A percentile compares a stretch with the other conserved stretches of the same genome.
Conservation (phyloP, 441 rosid genomes). For the Capsella rubella region DNA sequence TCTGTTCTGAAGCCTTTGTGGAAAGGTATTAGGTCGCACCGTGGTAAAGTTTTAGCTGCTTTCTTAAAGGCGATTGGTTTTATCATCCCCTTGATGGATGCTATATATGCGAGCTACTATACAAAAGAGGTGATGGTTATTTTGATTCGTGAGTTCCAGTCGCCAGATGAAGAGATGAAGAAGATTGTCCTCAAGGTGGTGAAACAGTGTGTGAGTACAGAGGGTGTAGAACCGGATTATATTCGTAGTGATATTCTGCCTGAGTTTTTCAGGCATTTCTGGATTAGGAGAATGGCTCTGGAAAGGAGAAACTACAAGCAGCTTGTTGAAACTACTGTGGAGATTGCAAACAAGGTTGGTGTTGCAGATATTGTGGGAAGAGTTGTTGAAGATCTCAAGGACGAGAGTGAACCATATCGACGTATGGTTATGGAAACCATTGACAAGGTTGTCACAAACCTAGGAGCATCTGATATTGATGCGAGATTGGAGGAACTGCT, state of each 20-base stretch:
- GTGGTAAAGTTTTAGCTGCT: slow-evolving; percentile 97
- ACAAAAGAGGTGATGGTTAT: slow-evolving; percentile 94
- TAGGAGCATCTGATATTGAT: slow-evolving; percentile 95
- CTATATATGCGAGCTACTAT: slow-evolving; percentile 89
- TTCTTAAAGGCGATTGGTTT: slow-evolving; percentile 97
- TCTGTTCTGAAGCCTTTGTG: slow-evolving; percentile 94
- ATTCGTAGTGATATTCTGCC: slow-evolving; percentile 90
- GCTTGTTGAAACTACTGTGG: slow-evolving; percentile 95
- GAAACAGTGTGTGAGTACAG: slow-evolving; percentile 96
- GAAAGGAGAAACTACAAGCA: slow-evolving; percentile 92
- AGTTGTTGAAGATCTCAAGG: slow-evolving; percentile 92
- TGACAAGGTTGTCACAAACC: slow-evolving; percentile 89
- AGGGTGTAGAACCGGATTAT: slow-evolving; percentile 93
- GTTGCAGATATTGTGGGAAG: slow-evolving; percentile 92
- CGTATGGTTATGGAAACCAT: slow-evolving; percentile 99
- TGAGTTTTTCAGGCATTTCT: slow-evolving; percentile 84
- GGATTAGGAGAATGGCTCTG: slow-evolving; percentile 97
- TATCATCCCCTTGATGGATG: slow-evolving; percentile 97
- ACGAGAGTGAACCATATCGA: slow-evolving; percentile 88
- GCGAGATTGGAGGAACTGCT: slow-evolving; percentile 91
- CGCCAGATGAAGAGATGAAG: slow-evolving; percentile 99
- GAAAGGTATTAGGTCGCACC: slow-evolving; percentile 97
- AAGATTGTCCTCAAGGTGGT: slow-evolving; percentile 96
- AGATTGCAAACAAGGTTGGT: slow-evolving; percentile 93
- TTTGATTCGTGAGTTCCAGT: slow-evolving; percentile 93